Evolutionary conservation across 768 basidiomycete genomes (phyloP).

Genomic region (Mycena alexandri): DNA sequence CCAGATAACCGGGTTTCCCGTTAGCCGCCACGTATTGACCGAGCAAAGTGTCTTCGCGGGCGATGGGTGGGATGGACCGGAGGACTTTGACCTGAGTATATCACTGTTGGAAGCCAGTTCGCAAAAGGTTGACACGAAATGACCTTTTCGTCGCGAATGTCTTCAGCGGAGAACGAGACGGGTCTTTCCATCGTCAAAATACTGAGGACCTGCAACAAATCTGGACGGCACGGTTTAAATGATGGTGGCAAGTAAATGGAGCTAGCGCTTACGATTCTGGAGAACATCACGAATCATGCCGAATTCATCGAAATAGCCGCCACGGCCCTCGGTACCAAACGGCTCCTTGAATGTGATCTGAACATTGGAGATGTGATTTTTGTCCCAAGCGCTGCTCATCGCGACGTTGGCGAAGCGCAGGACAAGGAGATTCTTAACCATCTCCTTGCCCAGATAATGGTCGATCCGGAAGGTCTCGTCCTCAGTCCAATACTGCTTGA

Average conservation of each 20-base stretch:
- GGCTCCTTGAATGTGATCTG: constrained; percentile 99
- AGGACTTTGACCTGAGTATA: constrained; percentile 92
- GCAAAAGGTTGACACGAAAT: constrained; percentile 16
- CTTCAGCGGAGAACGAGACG: constrained; percentile 96
- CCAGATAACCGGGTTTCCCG: constrained; percentile 98
- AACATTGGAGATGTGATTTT: constrained; percentile 94
- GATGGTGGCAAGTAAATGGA: constrained; percentile 15
- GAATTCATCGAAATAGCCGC: constrained; percentile 99
- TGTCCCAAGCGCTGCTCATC: constrained; percentile 92
- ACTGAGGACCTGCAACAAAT: constrained; percentile 94
- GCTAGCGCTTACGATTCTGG: constrained; percentile 89
- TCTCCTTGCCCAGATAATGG: constrained; percentile 99
- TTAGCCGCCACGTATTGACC: constrained; percentile 93
- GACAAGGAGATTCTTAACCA: constrained; percentile 99
- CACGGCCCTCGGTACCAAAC: constrained; percentile 99
- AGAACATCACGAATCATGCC: constrained; percentile 98
- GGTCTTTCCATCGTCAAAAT: constrained; percentile 98
- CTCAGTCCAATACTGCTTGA: constrained; percentile 93
- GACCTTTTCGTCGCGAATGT: constrained; percentile 99
- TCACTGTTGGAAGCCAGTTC: constrained; percentile 12
- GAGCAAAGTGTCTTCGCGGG: constrained; percentile 82
- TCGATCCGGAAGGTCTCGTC: constrained; percentile 99
- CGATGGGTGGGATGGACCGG: constrained; percentile 88
- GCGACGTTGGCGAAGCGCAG: constrained; percentile 96
- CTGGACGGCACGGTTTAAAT: constrained; percentile 57